Conservation (phyloP, 75 land plant genomes). For the Pinus albicaulis region DNA sequence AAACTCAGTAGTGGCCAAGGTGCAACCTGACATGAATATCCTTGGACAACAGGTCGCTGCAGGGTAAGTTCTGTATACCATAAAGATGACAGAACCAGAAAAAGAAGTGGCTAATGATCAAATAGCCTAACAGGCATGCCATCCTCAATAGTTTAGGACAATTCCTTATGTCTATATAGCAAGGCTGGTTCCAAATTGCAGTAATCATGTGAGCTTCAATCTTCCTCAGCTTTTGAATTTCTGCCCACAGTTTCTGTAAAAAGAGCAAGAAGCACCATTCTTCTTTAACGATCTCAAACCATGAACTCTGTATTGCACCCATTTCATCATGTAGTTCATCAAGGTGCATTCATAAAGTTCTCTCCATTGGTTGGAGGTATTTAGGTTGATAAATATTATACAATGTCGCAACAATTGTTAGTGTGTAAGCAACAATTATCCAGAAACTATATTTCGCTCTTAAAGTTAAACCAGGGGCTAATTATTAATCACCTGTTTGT, state of each 20-base stretch:
- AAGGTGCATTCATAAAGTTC: too few relatives aligned
- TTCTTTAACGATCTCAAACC: too few relatives aligned
- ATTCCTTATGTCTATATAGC: background rate
- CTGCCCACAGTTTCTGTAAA: background rate
- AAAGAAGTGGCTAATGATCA: background rate
- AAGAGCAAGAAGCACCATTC: too few relatives aligned
- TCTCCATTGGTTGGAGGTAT: too few relatives aligned
- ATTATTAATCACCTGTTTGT: too few relatives aligned
- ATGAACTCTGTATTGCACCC: too few relatives aligned
- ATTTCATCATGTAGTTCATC: too few relatives aligned
- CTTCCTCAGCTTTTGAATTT: background rate
- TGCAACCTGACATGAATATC: background rate
- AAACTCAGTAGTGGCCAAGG: constrained; percentile 5
- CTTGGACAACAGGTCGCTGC: background rate
- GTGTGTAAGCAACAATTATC: too few relatives aligned
- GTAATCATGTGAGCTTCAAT: background rate
- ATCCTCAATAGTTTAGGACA: background rate
- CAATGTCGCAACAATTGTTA: too few relatives aligned
- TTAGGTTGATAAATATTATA: too few relatives aligned
- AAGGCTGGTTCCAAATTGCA: constrained; percentile 4
- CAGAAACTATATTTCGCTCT: too few relatives aligned
- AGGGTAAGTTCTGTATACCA: background rate
- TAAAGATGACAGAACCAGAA: background rate
- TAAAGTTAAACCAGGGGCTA: too few relatives aligned
- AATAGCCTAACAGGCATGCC: background rate